Conservation (phyloP, 179 eudicot species). For the Beta lomatogona region DNA sequence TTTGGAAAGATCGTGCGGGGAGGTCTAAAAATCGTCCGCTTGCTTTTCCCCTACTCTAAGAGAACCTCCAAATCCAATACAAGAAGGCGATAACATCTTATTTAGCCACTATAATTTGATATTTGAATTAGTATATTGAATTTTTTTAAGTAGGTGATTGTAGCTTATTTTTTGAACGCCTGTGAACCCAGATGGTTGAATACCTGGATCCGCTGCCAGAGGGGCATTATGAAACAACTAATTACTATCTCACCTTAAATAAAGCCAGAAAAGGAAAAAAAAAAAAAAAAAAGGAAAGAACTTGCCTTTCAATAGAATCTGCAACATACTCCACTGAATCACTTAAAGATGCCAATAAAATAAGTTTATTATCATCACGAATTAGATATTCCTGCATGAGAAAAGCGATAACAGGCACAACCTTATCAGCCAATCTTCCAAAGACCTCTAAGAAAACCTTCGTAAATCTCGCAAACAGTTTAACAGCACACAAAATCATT, state of each 20-base stretch:
- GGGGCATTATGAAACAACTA: neutral
- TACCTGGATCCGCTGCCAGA: neutral
- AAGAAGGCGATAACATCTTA: no score
- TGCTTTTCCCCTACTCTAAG: no score
- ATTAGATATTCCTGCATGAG: slow-evolving; percentile 86
- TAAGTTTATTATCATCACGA: slow-evolving; percentile 94
- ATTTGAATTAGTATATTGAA: no score
- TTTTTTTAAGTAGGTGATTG: no score
- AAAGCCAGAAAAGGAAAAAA: neutral
- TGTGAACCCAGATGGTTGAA: no score
- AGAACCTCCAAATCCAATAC: no score
- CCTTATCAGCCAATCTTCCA: neutral
- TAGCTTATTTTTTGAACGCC: no score
- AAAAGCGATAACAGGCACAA: slow-evolving; percentile 6
- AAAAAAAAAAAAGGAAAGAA: slow-evolving; percentile 15
- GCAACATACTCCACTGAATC: slow-evolving; percentile 99
- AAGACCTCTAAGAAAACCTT: neutral
- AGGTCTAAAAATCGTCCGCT: no score
- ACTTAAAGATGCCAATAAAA: slow-evolving; percentile 88
- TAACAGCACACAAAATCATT: slow-evolving; percentile 2
- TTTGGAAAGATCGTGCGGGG: no score
- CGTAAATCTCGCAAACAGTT: slow-evolving; percentile 9
- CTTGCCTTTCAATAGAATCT: slow-evolving; percentile 94
- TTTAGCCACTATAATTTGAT: no score
- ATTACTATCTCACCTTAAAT: neutral